A percentile compares a stretch with the other conserved stretches of the same genome.
Evolutionary conservation across 2,329 filamentous ascomycete genomes (phyloP).

Genomic region (Tolypocladium inflatum): DNA sequence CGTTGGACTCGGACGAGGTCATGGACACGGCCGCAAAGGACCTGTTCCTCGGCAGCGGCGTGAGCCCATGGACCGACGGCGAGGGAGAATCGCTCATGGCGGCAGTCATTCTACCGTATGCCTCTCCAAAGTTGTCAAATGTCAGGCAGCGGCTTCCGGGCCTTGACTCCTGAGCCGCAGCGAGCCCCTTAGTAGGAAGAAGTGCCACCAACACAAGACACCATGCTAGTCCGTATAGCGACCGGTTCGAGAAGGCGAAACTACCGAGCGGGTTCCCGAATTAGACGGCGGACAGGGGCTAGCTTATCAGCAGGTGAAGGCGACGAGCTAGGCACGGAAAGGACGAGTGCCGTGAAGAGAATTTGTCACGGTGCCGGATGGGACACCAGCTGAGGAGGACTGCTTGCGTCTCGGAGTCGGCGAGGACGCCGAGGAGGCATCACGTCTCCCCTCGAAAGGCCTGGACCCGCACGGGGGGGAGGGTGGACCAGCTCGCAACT

Average conservation of each 20-base stretch:
- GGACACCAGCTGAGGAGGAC: neutral
- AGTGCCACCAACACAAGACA: neutral
- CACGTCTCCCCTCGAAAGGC: neutral
- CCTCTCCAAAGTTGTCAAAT: neutral
- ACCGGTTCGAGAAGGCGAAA: neutral
- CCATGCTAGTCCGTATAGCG: neutral
- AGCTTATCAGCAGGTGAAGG: neutral
- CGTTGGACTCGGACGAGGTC: neutral
- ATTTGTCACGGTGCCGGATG: neutral
- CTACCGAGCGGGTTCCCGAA: neutral
- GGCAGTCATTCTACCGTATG: neutral
- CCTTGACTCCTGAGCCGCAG: neutral
- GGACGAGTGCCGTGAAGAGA: neutral
- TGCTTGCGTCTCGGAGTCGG: neutral
- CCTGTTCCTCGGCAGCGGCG: slow-evolving; percentile 2
- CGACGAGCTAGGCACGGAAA: neutral
- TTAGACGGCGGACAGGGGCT: neutral
- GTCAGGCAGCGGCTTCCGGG: neutral
- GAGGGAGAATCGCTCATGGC: slow-evolving; percentile 2
- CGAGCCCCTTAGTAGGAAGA: neutral
- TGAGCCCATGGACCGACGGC: neutral
- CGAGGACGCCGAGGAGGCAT: neutral
- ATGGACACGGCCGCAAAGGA: slow-evolving; percentile 3
- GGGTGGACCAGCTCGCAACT: neutral
- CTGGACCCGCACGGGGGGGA: neutral